Conservation (phyloP, 2,329 filamentous ascomycete genomes). For the Albophoma yamanashiensis region DNA sequence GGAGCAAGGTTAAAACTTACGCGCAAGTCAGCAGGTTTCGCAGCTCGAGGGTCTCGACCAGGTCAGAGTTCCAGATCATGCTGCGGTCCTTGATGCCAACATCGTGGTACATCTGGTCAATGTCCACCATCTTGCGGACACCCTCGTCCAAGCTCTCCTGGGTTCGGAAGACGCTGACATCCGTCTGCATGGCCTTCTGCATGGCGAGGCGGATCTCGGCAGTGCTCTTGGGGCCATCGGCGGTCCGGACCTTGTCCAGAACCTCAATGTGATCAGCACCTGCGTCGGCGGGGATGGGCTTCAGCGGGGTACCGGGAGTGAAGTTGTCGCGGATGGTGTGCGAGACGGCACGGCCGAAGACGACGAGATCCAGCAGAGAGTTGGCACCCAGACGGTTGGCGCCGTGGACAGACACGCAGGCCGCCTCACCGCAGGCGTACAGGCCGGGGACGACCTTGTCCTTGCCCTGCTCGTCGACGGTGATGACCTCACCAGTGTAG, state of each 20-base stretch:
- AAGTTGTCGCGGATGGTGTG: slow-evolving; percentile 96
- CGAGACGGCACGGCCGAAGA: slow-evolving; percentile 94
- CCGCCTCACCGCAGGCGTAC: slow-evolving; percentile 93
- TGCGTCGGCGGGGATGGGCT: slow-evolving; percentile 72
- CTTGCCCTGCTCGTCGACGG: slow-evolving; percentile 72
- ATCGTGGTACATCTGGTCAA: slow-evolving; percentile 70
- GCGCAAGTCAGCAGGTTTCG: slow-evolving; percentile 94
- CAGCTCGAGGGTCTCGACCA: slow-evolving; percentile 92
- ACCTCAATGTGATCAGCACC: slow-evolving; percentile 79
- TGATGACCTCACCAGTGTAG: slow-evolving; percentile 94
- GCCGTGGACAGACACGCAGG: slow-evolving; percentile 95
- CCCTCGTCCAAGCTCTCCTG: slow-evolving; percentile 90
- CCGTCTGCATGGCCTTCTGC: slow-evolving; percentile 98
- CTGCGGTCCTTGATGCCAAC: slow-evolving; percentile 95
- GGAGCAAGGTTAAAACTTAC: slow-evolving; percentile 40
- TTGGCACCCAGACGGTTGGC: slow-evolving; percentile 97
- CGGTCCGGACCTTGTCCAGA: slow-evolving; percentile 76
- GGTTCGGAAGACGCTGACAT: slow-evolving; percentile 93
- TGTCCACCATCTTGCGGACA: slow-evolving; percentile 75
- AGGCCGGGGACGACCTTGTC: slow-evolving; percentile 92
- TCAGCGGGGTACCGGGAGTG: slow-evolving; percentile 69
- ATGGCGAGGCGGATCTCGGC: slow-evolving; percentile 82
- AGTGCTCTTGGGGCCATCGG: slow-evolving; percentile 77
- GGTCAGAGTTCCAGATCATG: slow-evolving; percentile 99
- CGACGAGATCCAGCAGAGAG: slow-evolving; percentile 92